These are phyloP conservation scores for Trichoderma semiorbis DNA, from an alignment of 2,329 filamentous ascomycete species.

Conservation along the genomic window DNA sequence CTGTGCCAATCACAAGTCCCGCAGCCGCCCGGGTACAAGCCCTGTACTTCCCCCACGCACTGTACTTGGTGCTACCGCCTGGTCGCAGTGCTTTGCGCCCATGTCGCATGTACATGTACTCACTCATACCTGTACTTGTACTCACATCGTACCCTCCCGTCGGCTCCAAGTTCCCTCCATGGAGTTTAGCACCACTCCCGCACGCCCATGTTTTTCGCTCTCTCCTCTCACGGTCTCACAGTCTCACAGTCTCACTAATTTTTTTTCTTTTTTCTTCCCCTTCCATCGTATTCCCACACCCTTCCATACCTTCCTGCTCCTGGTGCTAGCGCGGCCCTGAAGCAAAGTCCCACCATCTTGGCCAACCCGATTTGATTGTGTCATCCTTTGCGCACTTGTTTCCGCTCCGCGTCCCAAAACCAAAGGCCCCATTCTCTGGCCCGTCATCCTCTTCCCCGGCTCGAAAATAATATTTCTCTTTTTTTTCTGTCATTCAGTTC, in stretches of 20 bases:
- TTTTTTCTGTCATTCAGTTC: neutral
- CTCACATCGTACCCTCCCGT: neutral
- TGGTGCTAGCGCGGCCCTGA: constrained; percentile 18
- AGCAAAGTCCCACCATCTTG: constrained; percentile 17
- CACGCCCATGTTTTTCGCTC: neutral
- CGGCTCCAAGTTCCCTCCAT: neutral
- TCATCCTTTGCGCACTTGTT: constrained; percentile 30
- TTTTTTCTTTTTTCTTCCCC: neutral
- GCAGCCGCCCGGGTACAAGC: neutral
- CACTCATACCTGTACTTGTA: no score
- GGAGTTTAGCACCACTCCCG: neutral
- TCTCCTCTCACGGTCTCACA: neutral
- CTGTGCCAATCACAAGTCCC: constrained; percentile 1
- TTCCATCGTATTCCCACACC: constrained; percentile 17
- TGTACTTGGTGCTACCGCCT: neutral
- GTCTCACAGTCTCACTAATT: neutral
- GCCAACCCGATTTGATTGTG: constrained; percentile 33
- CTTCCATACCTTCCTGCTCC: constrained; percentile 15
- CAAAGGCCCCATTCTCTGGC: constrained; percentile 25
- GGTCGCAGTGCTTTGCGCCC: neutral
- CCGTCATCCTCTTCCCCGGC: constrained; percentile 28
- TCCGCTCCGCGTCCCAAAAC: constrained; percentile 3
- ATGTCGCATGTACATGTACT: neutral
- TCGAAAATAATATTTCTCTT: constrained; percentile 24
- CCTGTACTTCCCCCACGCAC: neutral